Percentiles rank a stretch among this genome's conserved stretches.
Evolutionary conservation across 768 basidiomycete genomes (phyloP).

Genomic region (Lactarius akahatsu): DNA sequence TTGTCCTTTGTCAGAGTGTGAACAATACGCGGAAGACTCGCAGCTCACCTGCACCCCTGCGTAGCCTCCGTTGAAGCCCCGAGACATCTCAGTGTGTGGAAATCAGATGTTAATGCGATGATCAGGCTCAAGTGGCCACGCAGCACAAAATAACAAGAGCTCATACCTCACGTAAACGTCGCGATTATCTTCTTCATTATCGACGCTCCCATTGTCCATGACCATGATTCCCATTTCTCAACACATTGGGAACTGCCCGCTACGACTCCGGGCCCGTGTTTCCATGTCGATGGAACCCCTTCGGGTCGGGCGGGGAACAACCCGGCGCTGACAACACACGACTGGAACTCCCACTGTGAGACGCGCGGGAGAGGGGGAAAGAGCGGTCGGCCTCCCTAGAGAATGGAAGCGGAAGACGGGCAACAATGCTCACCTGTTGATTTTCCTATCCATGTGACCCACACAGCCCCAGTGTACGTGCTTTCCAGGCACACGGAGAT

Average conservation of each 20-base stretch:
- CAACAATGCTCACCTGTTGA: slow-evolving; percentile 20
- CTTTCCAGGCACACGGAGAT: slow-evolving; percentile 9
- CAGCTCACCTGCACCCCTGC: slow-evolving; percentile 25
- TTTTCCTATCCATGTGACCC: slow-evolving; percentile 29
- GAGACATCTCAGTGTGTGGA: slow-evolving; percentile 23
- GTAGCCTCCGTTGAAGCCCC: slow-evolving; percentile 19
- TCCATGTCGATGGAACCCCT: not conserved
- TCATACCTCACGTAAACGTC: slow-evolving; percentile 25
- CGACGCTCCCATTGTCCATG: slow-evolving; percentile 20
- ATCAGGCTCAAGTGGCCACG: not conserved
- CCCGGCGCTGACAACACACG: slow-evolving; percentile 13
- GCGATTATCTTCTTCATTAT: slow-evolving; percentile 20
- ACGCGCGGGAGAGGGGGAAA: not conserved
- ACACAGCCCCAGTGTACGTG: slow-evolving; percentile 24
- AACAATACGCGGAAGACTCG: not conserved
- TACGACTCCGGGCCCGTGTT: slow-evolving; percentile 12
- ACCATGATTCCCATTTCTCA: slow-evolving; percentile 27
- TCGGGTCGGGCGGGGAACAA: slow-evolving; percentile 12
- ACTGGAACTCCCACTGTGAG: slow-evolving; percentile 21
- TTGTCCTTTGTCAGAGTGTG: not conserved
- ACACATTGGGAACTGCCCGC: slow-evolving; percentile 27
- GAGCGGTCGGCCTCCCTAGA: not conserved
- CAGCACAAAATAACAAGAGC: not conserved
- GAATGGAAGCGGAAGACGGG: not conserved
- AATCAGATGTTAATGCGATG: slow-evolving; percentile 22